These are phyloP conservation scores for Berkeleyomyces basicola DNA, from an alignment of 2,329 filamentous ascomycete species.

Conservation along the genomic window DNA sequence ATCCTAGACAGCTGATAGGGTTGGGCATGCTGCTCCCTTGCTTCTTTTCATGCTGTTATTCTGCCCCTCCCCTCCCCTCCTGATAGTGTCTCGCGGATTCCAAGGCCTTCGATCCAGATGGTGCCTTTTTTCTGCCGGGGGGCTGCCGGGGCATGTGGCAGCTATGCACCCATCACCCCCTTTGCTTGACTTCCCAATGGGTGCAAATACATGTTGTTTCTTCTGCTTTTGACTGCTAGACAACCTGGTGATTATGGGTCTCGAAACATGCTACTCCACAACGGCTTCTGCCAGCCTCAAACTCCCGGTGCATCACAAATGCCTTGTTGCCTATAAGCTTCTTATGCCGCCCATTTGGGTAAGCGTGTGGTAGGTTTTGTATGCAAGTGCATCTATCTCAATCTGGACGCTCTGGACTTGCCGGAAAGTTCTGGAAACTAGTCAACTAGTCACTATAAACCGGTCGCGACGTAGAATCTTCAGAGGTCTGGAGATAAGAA, in stretches of 20 bases:
- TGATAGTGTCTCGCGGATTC: not conserved
- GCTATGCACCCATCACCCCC: not conserved
- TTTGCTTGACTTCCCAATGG: not conserved
- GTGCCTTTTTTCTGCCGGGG: not conserved
- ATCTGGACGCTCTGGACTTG: not conserved
- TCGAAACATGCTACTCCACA: not conserved
- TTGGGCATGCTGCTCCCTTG: not conserved
- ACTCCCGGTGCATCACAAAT: not conserved
- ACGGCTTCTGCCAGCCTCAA: not conserved
- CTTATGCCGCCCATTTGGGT: not conserved
- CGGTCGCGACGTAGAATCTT: too few relatives aligned
- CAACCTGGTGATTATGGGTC: not conserved
- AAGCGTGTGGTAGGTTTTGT: not conserved
- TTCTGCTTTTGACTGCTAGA: not conserved
- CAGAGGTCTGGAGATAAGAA: too few relatives aligned
- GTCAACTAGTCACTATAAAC: not conserved
- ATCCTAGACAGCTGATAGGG: not conserved
- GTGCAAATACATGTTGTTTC: not conserved
- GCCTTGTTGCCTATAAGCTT: not conserved
- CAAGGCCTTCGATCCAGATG: not conserved
- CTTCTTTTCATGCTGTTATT: not conserved
- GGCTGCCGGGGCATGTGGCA: not conserved
- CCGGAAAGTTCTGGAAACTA: not conserved
- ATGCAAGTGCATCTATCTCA: not conserved
- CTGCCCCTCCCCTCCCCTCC: not conserved